phyloP scores from a whole-genome alignment of 371 early-diverging fungal species.

The Apophysomyces elegans region DNA sequence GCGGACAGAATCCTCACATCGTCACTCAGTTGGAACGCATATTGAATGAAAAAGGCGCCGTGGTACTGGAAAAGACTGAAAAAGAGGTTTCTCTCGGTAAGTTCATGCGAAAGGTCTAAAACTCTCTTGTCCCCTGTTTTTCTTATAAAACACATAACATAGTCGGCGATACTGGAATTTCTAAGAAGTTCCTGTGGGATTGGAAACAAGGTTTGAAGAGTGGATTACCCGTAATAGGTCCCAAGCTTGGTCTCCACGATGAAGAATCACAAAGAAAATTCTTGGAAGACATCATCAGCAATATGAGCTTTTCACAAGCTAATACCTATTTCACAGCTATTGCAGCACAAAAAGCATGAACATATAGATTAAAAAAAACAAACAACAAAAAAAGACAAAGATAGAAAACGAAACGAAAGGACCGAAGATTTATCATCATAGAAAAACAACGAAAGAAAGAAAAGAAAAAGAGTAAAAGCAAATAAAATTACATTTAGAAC shows the following conservation, averaged over 20 bases:
- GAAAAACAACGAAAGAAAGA: constrained; percentile 4
- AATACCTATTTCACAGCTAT: constrained; percentile 17
- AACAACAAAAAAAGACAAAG: neutral
- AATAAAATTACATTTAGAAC: constrained; percentile 8
- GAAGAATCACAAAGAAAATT: constrained; percentile 10
- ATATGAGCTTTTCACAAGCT: constrained; percentile 7
- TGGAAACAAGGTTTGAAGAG: constrained; percentile 24
- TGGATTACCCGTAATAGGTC: constrained; percentile 20
- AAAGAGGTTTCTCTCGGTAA: constrained; percentile 29
- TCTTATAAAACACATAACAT: neutral
- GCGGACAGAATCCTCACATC: constrained; percentile 31
- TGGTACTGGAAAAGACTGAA: constrained; percentile 21
- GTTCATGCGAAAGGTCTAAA: neutral
- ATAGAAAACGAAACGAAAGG: neutral
- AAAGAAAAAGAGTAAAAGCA: neutral
- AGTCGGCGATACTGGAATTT: constrained; percentile 20
- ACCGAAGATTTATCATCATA: neutral
- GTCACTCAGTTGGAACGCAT: constrained; percentile 19
- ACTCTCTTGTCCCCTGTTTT: neutral
- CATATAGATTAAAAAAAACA: neutral
- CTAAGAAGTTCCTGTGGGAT: constrained; percentile 31
- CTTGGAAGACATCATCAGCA: neutral
- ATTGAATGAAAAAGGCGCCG: constrained; percentile 16
- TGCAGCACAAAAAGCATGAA: constrained; percentile 17
- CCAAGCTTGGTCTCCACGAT: constrained; percentile 16